Evolutionary conservation across 176 grass and related monocot species (phyloP).

Genomic region (Eremochloa ophiuroides): DNA sequence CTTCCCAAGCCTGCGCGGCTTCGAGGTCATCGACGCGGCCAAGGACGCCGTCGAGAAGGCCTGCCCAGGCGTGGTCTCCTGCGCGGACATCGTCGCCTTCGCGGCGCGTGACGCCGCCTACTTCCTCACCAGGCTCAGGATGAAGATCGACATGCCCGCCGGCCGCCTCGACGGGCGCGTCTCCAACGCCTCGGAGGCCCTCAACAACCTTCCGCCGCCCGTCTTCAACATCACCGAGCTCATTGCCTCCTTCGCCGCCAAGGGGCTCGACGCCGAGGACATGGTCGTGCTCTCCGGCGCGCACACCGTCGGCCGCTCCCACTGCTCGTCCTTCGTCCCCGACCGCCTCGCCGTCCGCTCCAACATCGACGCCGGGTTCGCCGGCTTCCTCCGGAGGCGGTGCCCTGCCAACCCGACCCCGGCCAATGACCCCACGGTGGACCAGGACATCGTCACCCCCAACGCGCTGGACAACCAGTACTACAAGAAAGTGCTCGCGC

Average conservation of each 20-base stretch:
- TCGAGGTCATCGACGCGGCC: no score
- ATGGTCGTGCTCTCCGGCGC: conserved; percentile 64
- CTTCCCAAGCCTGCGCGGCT: no score
- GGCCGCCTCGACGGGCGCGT: conserved; percentile 45
- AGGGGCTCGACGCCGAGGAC: conserved; percentile 46
- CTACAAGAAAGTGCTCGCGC: conserved; percentile 40
- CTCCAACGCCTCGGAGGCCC: conserved; percentile 12
- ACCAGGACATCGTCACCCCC: conserved; percentile 32
- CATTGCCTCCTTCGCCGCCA: conserved; percentile 12
- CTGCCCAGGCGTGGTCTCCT: conserved; percentile 40
- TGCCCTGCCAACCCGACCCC: conserved; percentile 1
- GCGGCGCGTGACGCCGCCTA: conserved; percentile 32
- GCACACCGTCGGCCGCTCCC: conserved; percentile 57
- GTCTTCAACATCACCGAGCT: conserved; percentile 6
- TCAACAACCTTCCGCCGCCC: conserved; percentile 30
- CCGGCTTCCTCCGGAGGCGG: background rate
- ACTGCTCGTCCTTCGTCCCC: conserved; percentile 43
- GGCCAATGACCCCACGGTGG: conserved; percentile 29
- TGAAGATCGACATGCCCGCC: conserved; percentile 34
- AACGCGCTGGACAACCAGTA: conserved; percentile 34
- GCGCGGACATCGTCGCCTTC: conserved; percentile 47
- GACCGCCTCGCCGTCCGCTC: conserved; percentile 12
- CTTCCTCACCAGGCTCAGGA: background rate
- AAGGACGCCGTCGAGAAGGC: no score
- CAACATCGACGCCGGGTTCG: conserved; percentile 8